Base-by-base conservation (phyloP, 1,284 basidiomycete species). In the Gymnopus androsaceus region DNA sequence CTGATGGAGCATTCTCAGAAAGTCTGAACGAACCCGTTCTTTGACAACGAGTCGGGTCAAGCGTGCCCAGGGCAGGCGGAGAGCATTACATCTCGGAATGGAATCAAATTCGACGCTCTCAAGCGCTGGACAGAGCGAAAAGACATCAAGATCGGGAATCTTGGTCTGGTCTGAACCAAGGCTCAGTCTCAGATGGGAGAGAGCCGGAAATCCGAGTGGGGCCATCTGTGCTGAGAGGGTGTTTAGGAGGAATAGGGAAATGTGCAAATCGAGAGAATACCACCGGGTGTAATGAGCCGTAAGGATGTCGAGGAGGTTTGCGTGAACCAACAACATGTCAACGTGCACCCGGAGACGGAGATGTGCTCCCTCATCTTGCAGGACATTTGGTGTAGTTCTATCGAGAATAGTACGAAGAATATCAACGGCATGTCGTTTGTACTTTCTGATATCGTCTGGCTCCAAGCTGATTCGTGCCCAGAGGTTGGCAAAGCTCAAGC, bases 231-330 rank as follows among this genome's bases (percentile, higher is more conserved):
- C 37, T 25, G 38, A 37, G 25, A 55, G 54, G 14, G 27, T 33
- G 5, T 41, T 49, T 8, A 55, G 37, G 17, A 55, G 54, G 47
- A 55, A 55, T n/a, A 55, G 23, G 30, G 54, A 55, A 4, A 49
- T 50, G 6, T 41, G 25, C 15, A 55, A 40, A 44, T 49, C 38
- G 14, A 55, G 54, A 12, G 45, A 38, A 36, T 49, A 48, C 46
- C 54, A 55, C 3, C 54, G 47, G 34, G 38, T 30, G 15, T 37
- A 55, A 31, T 55, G 46, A 12, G 37, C 21, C 15, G 47, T 48
- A 8, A 55, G 46, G 9, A 40, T 41, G n/a, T 55, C 54, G 23
- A 55, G 54, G 17, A 55, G 28, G 12, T 56, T 50, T 19, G 54
- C 54, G 17, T 56, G 46, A 28, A 49, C 47, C 21, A 41, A 23